phyloP scores from a whole-genome alignment of 768 basidiomycete genomes.

The Lyophyllum decastes region DNA sequence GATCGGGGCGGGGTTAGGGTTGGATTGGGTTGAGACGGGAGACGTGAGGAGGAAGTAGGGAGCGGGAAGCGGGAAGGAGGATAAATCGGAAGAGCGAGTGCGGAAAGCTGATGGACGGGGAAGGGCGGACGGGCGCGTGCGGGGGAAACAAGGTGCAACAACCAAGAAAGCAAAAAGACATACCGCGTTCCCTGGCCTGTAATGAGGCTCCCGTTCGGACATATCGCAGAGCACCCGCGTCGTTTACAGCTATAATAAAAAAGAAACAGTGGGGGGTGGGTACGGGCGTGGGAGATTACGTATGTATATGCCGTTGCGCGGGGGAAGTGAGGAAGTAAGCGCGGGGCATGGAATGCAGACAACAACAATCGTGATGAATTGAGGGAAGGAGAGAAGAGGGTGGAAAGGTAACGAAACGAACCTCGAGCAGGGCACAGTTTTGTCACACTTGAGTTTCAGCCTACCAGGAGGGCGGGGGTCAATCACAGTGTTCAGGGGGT shows the following conservation, averaged over 20 bases:
- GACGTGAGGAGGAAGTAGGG: slow-evolving; percentile 1
- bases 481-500: not conserved
- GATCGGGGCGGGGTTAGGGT: not conserved
- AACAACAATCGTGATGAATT: no score
- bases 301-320: no score
- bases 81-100: no score
- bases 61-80: not conserved
- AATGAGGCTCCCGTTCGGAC: slow-evolving; percentile 75
- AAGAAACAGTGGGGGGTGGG: not conserved
- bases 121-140: no score
- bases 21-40: no score
- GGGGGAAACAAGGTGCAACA: no score
- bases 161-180: slow-evolving; percentile 25
- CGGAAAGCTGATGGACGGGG: no score
- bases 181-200: slow-evolving; percentile 81
- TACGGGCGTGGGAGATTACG: not conserved
- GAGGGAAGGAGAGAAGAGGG: no score
- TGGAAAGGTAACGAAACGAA: slow-evolving; percentile 13
- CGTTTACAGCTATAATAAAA: slow-evolving; percentile 53
- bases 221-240: slow-evolving; percentile 75
- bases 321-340: not conserved
- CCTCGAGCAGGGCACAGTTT: slow-evolving; percentile 63
- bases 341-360: not conserved
- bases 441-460: slow-evolving; percentile 75
- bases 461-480: no score